Percentiles rank a stretch among this genome's conserved stretches.
phyloP scores from a whole-genome alignment of 257 asterid species.

The Gynochthodes officinalis region DNA sequence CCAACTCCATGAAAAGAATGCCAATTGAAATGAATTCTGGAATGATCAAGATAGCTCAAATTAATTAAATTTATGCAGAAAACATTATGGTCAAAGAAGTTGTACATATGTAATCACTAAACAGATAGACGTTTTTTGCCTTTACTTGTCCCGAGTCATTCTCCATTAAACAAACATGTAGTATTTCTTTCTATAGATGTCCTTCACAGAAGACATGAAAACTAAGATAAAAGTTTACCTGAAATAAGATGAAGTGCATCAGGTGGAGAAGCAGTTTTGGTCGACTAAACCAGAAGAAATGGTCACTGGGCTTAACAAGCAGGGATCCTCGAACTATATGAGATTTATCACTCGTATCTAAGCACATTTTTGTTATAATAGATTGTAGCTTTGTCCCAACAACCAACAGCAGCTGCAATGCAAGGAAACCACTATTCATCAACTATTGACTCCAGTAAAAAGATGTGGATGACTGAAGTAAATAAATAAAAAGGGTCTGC shows the following conservation, averaged over 20 bases:
- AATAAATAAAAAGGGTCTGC: too few species aligned
- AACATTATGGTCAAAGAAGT: background rate
- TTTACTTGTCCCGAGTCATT: background rate
- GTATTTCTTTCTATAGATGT: background rate
- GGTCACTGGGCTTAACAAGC: conserved; percentile 67
- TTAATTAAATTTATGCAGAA: background rate
- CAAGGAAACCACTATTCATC: background rate
- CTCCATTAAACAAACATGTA: background rate
- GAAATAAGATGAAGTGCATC: conserved; percentile 67
- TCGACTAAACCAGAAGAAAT: conserved; percentile 59
- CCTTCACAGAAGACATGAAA: background rate
- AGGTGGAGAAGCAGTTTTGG: conserved; percentile 73
- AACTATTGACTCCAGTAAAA: background rate
- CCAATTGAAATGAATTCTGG: conserved; percentile 79
- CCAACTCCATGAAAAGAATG: conserved; percentile 76
- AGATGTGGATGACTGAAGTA: background rate
- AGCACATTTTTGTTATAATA: conserved; percentile 68
- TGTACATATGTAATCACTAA: background rate
- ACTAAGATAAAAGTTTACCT: conserved; percentile 33
- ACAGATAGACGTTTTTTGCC: background rate
- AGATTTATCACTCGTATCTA: conserved; percentile 50
- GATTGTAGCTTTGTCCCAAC: conserved; percentile 75
- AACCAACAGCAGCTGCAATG: conserved; percentile 48
- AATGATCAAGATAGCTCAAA: background rate
- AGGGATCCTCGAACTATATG: conserved; percentile 51